phyloP scores from a whole-genome alignment of 2,329 filamentous ascomycete genomes.

The Geosmithia putterillii region DNA sequence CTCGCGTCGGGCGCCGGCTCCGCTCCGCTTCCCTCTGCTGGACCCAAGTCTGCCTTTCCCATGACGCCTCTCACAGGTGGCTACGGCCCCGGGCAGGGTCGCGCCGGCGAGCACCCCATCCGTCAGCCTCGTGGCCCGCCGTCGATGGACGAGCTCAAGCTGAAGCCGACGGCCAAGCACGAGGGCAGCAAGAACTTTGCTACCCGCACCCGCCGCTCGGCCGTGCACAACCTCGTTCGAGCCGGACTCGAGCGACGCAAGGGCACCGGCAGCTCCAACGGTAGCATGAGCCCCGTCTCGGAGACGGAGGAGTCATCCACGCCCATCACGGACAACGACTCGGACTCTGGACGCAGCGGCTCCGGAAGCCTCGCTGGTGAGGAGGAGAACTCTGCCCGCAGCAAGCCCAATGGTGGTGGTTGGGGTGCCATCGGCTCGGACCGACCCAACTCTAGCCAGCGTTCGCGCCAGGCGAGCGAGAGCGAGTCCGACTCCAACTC shows the following conservation, averaged over 20 bases:
- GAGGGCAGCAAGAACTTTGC: conserved; percentile 98
- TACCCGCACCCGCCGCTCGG: conserved; percentile 80
- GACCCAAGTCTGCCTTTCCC: conserved; percentile 71
- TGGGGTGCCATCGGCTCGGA: conserved; percentile 79
- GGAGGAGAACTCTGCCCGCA: conserved; percentile 46
- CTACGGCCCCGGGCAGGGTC: conserved; percentile 85
- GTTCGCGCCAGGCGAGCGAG: conserved; percentile 53
- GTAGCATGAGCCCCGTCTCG: conserved; percentile 81
- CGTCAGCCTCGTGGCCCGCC: conserved; percentile 91
- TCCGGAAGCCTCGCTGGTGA: conserved; percentile 74
- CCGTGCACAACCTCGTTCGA: conserved; percentile 81
- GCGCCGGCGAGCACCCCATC: conserved; percentile 86
- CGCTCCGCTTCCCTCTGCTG: conserved; percentile 42
- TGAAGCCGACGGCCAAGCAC: conserved; percentile 81
- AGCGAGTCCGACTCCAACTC: conserved; percentile 40
- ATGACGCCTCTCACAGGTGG: conserved; percentile 69
- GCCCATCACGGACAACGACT: conserved; percentile 61
- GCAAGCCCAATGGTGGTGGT: conserved; percentile 60
- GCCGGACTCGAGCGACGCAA: conserved; percentile 80
- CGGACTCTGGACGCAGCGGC: conserved; percentile 57
- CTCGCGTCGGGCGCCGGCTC: conserved; percentile 31
- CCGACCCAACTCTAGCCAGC: conserved; percentile 60
- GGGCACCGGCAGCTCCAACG: conserved; percentile 56
- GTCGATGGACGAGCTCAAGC: conserved; percentile 76
- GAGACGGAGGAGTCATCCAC: conserved; percentile 63